Evolutionary conservation across 1,284 basidiomycete genomes (phyloP).

Genomic region (Cystobasidium pallidum): DNA sequence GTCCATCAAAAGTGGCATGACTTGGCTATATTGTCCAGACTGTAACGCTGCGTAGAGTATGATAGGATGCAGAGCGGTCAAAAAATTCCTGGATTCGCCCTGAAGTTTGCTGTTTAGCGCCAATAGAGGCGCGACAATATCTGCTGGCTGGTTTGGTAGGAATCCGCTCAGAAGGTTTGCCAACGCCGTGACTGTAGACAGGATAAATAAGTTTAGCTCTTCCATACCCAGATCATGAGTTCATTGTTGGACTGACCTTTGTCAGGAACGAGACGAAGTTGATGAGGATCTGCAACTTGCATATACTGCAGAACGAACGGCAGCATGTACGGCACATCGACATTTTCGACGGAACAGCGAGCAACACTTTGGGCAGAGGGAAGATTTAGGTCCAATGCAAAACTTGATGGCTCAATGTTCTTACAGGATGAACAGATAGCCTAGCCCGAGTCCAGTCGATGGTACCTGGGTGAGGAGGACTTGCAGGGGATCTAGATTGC

Average conservation of each 20-base stretch:
- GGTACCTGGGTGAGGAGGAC: constrained; percentile 26
- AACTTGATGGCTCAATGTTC: neutral
- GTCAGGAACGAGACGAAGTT: constrained; percentile 25
- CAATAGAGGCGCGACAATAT: constrained; percentile 65
- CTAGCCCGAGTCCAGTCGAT: constrained; percentile 22
- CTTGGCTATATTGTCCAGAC: constrained; percentile 25
- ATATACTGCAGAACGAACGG: constrained; percentile 25
- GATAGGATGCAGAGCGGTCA: constrained; percentile 70
- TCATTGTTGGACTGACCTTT: constrained; percentile 21
- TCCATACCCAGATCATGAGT: neutral
- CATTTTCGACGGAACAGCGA: constrained; percentile 31
- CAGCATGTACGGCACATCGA: constrained; percentile 4
- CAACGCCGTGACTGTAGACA: constrained; percentile 18
- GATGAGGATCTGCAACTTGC: constrained; percentile 18
- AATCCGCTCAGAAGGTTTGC: constrained; percentile 10
- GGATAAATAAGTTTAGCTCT: neutral
- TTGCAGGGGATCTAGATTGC: constrained; percentile 30
- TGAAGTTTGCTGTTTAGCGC: constrained; percentile 63
- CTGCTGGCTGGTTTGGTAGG: constrained; percentile 58
- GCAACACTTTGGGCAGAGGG: constrained; percentile 10
- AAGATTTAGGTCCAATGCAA: neutral
- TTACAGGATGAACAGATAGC: constrained; percentile 43
- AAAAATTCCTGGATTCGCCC: constrained; percentile 64
- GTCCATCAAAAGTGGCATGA: constrained; percentile 14
- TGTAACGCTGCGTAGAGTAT: constrained; percentile 60